Evolutionary conservation across 2,329 filamentous ascomycete species (phyloP), one percentile per base, ranked within the genome.

Genomic region (Penicillium glabrum): DNA sequence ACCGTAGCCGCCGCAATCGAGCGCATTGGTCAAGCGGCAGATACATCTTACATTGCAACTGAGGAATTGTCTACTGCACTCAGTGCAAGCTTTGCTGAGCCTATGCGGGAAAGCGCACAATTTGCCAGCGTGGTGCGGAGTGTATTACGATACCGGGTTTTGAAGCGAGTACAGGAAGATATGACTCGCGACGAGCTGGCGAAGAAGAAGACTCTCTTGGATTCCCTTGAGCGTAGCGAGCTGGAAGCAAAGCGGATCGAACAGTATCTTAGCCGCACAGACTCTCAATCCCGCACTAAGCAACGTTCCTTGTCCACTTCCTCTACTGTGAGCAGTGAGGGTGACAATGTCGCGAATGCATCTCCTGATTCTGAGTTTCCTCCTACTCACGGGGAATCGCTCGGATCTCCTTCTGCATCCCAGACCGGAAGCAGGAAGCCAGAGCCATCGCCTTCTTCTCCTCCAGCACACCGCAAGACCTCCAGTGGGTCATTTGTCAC

Each of bases 31-130:
- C 95, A 99, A 75, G 95, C 95, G 2, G 91, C 93, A 9, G 95
- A 99, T 72, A 90, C 91, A 10, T 97, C 95, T 0, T 99, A 98
- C 72, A 93, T 99, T 62, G 92, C 91, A 10, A 98, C 93, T 0
- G 91, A 96, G 67, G 95, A 99, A 71, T 80, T 99, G 3, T 93
- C 93, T 0, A 87, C 86, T 2, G 89, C 89, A 0, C 79, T 99
- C n/a, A 93, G 93, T 21, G 93, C 93, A 33, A 95, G 87, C 63
- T 99, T 99, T 70, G 92, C 96, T 0, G 96, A 99, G 70, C 95
- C 95, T 0, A 97, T 99, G 91, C 86, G 96, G 54, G 95, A 99
- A 77, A 96, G 92, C 68, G 93, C 95, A 13, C 95, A 99, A 70
- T 99, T 99, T 72, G 95, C 95, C 0, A 91, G 95, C 11, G 91